A percentile compares a stretch with the other conserved stretches of the same genome.
phyloP scores from a whole-genome alignment of 306 rosid species.

The Corylus heterophylla region DNA sequence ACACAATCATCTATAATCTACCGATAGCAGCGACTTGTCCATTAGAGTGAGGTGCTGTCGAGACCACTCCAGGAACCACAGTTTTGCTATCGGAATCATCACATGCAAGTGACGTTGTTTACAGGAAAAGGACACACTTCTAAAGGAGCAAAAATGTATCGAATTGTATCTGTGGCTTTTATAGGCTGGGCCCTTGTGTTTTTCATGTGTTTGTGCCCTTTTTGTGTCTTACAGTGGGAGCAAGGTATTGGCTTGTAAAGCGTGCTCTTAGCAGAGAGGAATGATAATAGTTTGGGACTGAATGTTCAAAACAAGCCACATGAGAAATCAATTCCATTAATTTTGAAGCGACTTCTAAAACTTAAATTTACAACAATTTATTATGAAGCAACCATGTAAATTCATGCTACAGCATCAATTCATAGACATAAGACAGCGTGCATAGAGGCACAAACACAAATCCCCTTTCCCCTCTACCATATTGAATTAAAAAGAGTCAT shows the following conservation, averaged over 20 bases:
- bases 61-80: constrained; percentile 22
- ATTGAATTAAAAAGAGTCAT: too few relatives aligned
- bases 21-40: not conserved
- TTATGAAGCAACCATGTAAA: not conserved
- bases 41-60: constrained; percentile 1
- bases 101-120: constrained; percentile 13
- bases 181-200: constrained; percentile 11
- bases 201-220: constrained; percentile 22
- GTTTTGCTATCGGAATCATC: constrained; percentile 27
- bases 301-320: not conserved
- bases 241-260: not conserved
- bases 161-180: constrained; percentile 29
- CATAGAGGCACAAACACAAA: not conserved
- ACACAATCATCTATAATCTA: not conserved
- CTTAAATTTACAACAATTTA: not conserved
- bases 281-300: not conserved
- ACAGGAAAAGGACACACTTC: constrained; percentile 1
- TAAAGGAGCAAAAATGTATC: constrained; percentile 6
- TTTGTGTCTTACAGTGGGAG: constrained; percentile 3
- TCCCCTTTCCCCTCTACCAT: too few relatives aligned
- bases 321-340: not conserved
- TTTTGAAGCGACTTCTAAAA: not conserved
- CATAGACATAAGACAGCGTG: not conserved
- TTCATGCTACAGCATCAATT: not conserved
- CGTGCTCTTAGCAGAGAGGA: constrained; percentile 1